Percentiles rank a stretch among this genome's conserved stretches.
Conservation (phyloP, 768 basidiomycete genomes). For the Lactarius evosmus region DNA sequence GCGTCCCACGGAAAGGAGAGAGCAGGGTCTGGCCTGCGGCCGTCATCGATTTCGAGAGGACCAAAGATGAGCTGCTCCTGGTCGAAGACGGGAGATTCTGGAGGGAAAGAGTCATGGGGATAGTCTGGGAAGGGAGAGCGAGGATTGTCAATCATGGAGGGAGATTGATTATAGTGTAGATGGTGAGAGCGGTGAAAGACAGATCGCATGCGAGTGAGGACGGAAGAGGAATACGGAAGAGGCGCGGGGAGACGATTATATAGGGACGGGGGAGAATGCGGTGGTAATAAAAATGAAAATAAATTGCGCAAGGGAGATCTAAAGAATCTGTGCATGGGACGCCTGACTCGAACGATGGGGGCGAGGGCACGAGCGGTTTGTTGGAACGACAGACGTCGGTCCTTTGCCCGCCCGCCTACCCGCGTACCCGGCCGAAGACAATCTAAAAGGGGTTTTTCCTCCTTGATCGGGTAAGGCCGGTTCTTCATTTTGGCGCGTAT, state of each 20-base stretch:
- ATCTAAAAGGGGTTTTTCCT: conserved; percentile 2
- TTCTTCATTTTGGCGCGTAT: conserved; percentile 9
- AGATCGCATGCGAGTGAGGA: conserved; percentile 29
- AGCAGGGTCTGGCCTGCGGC: conserved; percentile 31
- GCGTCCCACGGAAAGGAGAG: conserved; percentile 39
- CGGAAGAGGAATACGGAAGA: conserved; percentile 32
- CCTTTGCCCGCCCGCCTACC: neutral
- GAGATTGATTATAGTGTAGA: conserved; percentile 31
- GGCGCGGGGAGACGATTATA: conserved; percentile 27
- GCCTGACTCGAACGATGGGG: conserved; percentile 15
- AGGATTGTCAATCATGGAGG: conserved; percentile 27
- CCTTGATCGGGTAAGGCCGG: conserved; percentile 5
- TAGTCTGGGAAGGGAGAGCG: conserved; percentile 30
- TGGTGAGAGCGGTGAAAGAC: conserved; percentile 21
- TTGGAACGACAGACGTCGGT: conserved; percentile 1
- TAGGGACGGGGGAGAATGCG: conserved; percentile 30
- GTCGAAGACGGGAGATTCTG: conserved; percentile 39
- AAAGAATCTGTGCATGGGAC: conserved; percentile 2
- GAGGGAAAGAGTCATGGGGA: conserved; percentile 32
- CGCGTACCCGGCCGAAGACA: neutral
- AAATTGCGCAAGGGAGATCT: conserved; percentile 10
- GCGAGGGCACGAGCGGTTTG: neutral
- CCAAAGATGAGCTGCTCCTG: conserved; percentile 57
- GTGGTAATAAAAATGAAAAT: neutral
- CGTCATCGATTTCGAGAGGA: conserved; percentile 54